These are phyloP conservation scores for Lithohypha guttulata DNA, from an alignment of 2,329 filamentous ascomycete species.

Conservation along the genomic window DNA sequence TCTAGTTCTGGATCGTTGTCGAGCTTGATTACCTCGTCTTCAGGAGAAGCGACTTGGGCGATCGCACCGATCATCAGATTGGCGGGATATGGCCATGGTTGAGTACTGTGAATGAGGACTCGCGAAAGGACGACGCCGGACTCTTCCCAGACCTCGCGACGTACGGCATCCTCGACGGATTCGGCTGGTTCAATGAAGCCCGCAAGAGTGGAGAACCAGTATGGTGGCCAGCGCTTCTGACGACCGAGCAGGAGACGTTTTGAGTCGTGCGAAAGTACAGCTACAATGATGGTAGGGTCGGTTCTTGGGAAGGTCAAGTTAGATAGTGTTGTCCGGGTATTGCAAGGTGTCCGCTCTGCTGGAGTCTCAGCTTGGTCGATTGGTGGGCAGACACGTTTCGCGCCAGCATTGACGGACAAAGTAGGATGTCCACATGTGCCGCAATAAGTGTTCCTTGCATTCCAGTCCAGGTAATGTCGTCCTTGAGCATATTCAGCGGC, in stretches of 20 bases:
- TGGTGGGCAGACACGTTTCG: constrained; percentile 36
- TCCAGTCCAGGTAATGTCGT: constrained; percentile 86
- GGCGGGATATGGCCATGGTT: constrained; percentile 79
- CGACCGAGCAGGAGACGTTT: constrained; percentile 72
- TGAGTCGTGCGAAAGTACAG: constrained; percentile 71
- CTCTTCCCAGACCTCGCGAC: constrained; percentile 79
- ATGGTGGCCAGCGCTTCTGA: constrained; percentile 66
- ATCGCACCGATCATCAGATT: constrained; percentile 82
- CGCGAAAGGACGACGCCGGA: constrained; percentile 64
- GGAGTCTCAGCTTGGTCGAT: constrained; percentile 34
- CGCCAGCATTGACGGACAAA: constrained; percentile 40
- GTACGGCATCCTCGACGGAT: constrained; percentile 72
- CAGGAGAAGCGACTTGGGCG: constrained; percentile 64
- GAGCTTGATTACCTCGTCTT: constrained; percentile 69
- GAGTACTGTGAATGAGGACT: constrained; percentile 71
- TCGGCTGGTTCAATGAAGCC: constrained; percentile 80
- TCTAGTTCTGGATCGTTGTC: constrained; percentile 87
- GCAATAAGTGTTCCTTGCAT: constrained; percentile 83
- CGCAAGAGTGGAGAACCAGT: constrained; percentile 83
- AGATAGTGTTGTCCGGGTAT: constrained; percentile 71
- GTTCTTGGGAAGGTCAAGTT: constrained; percentile 89
- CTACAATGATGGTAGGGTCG: constrained; percentile 91
- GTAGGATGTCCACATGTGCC: constrained; percentile 77
- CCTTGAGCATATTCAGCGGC: constrained; percentile 87
- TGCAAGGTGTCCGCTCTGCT: constrained; percentile 57